Evolutionary conservation across 2,329 filamentous ascomycete genomes (phyloP).

Genomic region (Arachnomyces sp.): DNA sequence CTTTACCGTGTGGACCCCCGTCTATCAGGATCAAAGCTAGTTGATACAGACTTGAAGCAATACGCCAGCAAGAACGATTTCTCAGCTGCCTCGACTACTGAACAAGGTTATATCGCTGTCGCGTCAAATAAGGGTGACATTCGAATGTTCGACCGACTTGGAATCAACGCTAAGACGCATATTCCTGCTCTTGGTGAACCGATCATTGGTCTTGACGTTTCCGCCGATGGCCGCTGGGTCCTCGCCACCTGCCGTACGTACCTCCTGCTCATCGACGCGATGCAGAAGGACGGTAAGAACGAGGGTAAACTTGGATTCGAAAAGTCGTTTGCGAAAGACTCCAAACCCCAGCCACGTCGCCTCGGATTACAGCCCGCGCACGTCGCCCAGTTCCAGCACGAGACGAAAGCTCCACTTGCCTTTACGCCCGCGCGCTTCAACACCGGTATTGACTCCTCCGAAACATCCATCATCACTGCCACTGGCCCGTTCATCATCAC

Average conservation of each 20-base stretch:
- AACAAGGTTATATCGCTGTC: slow-evolving; percentile 93
- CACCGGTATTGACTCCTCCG: slow-evolving; percentile 66
- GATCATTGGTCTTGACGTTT: slow-evolving; percentile 90
- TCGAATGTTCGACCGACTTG: slow-evolving; percentile 88
- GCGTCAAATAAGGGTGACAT: slow-evolving; percentile 98
- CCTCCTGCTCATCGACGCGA: slow-evolving; percentile 80
- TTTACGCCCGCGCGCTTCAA: slow-evolving; percentile 96
- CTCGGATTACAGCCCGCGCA: slow-evolving; percentile 83
- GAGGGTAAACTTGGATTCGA: slow-evolving; percentile 98
- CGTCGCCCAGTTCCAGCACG: slow-evolving; percentile 94
- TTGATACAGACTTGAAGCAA: slow-evolving; percentile 87
- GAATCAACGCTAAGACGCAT: slow-evolving; percentile 95
- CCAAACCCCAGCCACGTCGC: slow-evolving; percentile 86
- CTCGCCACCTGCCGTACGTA: slow-evolving; percentile 92
- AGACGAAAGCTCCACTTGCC: slow-evolving; percentile 74
- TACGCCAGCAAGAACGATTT: slow-evolving; percentile 97
- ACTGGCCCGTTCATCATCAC: slow-evolving; percentile 95
- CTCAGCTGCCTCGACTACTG: slow-evolving; percentile 85
- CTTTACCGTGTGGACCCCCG: slow-evolving; percentile 91
- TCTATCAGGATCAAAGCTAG: slow-evolving; percentile 80
- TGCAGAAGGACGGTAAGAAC: slow-evolving; percentile 90
- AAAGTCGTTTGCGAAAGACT: slow-evolving; percentile 81
- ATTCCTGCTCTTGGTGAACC: slow-evolving; percentile 91
- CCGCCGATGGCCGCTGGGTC: slow-evolving; percentile 91
- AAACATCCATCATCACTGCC: slow-evolving; percentile 93